Percentiles rank a stretch among this genome's conserved stretches.
phyloP scores from a whole-genome alignment of 768 basidiomycete species.

The Podaxis mareebaensis region DNA sequence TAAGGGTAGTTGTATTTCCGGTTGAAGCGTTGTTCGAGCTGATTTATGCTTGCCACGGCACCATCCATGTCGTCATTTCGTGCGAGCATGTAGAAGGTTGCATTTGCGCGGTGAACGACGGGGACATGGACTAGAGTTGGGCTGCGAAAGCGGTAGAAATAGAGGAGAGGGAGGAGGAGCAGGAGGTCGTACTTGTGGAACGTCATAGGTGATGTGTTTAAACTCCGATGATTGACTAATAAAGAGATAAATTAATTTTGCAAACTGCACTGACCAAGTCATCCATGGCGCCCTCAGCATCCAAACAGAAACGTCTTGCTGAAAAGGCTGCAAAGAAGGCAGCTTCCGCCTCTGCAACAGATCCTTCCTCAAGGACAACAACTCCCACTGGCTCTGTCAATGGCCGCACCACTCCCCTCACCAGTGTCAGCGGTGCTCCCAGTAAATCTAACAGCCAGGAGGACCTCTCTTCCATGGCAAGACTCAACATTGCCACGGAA shows the following conservation, averaged over 20 bases:
- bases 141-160: background rate
- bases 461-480: conserved; percentile 74
- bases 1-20: conserved; percentile 78
- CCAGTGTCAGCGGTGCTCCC: conserved; percentile 75
- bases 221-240: conserved; percentile 12
- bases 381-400: conserved; percentile 65
- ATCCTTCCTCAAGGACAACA: conserved; percentile 30
- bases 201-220: conserved; percentile 7
- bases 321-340: conserved; percentile 88
- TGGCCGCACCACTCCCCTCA: conserved; percentile 78
- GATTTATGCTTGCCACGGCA: conserved; percentile 63
- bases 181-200: background rate
- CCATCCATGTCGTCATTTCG: conserved; percentile 65
- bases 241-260: conserved; percentile 13
- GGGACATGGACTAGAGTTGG: background rate
- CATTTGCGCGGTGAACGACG: conserved; percentile 28
- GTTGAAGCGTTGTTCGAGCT: conserved; percentile 85
- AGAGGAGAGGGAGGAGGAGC: background rate
- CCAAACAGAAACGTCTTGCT: conserved; percentile 91
- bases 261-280: conserved; percentile 15
- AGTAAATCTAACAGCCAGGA: conserved; percentile 82
- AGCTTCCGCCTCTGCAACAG: background rate
- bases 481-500: conserved; percentile 87
- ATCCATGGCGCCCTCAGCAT: conserved; percentile 74
- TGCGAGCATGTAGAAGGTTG: conserved; percentile 51